Base-by-base conservation (phyloP, 1,139 yeast genomes). In the Geotrichum fermentans region DNA sequence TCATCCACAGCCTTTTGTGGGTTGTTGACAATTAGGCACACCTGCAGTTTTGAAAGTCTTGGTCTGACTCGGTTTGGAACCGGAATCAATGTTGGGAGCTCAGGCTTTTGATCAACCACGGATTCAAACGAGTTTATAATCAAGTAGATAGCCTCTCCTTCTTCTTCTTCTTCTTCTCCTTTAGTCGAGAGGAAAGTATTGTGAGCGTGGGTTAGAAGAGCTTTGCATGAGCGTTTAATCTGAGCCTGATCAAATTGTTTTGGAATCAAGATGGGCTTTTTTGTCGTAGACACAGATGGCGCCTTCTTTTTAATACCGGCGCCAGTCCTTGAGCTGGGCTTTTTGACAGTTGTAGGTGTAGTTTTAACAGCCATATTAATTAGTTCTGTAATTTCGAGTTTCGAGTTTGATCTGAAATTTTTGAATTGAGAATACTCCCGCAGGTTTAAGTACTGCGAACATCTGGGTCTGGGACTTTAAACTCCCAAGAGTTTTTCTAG, bases 11-110 rank as follows among this genome's bases (percentile, higher is more conserved):
- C 50, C 42, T 51, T 53, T 45, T 55, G 59, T 2, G 64, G 61
- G 30, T 61, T 63, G 39, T 54, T 57, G 32, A 61, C 63, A 3
- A 61, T 52, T 4, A 61, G 43, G 41, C 63, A 56, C 22, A 61
- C 58, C 8, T 54, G 49, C 38, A 55, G 52, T 18, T 55, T 57
- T 2, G 54, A 34, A 7, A 56, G 48, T 30, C 49, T 52, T 32
- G 55, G 53, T 17, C 55, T 53, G 8, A 58, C 45, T 36, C 56
- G 35, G 43, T 60, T 57, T 8, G 62, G 61, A 7, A 61, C 47
- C 4, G 58, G 56, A 17, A 61, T 49, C 44, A 61, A 43, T 6
- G 56, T 52, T 3, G 64, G 64, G 3, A 49, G 52, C n/a, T 28
- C 33, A 4, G 45, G 20, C 24, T 43, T 37, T 11, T 33, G 39